Evolutionary conservation across 164 flowering plant genomes (phyloP), one percentile per base, ranked within the genome.

Genomic region (Aristolochia contorta): DNA sequence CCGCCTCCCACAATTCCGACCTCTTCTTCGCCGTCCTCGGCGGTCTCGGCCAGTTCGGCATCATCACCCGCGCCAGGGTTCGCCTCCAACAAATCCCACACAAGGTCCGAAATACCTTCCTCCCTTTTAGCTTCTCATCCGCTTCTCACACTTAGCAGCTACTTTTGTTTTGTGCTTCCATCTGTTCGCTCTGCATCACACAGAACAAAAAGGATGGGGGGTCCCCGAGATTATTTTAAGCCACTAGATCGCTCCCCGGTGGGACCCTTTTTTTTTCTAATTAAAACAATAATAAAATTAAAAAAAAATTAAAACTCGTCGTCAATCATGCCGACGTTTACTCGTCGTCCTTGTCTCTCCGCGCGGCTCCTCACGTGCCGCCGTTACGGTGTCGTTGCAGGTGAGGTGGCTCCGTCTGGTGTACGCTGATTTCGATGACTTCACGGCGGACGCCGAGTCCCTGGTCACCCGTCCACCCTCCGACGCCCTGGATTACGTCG

Each of bases 11-110:
- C 13, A 82, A 87, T 59, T 55, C 87, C 0, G 89, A 89, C 1
- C 73, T 92, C 7, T 92, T 85, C 51, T 80, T 76, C 47, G 66
- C 68, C 0, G 93, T 65, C 6, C 86, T 92, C 4, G 96, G 98
- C 16, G 98, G 98, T 10, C 78, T 92, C 3, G 98, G 98, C 2
- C 98, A 92, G 75, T 87, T 89, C 54, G 98, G 96, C 6, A 72
- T 92, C 62, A 83, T 92, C 60, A 89, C 96, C 61, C 58, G 89
- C 56, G 98, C 98, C 27, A 60, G 85, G 41, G 61, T 92, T 62
- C 9, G 65, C 54, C 73, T 92, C 0, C 84, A 89, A 58, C 71
- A 67, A 1, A 89, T 93, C 0, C 96, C 98, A 1, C 72, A 78
- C 33, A 92, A 67, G 96, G 98, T 88, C 12, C 27, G 22, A 22